A percentile compares a stretch with the other conserved stretches of the same genome.
These are phyloP conservation scores for Puccinia brachypodii DNA, from an alignment of 1,284 basidiomycete species.

Conservation along the genomic window DNA sequence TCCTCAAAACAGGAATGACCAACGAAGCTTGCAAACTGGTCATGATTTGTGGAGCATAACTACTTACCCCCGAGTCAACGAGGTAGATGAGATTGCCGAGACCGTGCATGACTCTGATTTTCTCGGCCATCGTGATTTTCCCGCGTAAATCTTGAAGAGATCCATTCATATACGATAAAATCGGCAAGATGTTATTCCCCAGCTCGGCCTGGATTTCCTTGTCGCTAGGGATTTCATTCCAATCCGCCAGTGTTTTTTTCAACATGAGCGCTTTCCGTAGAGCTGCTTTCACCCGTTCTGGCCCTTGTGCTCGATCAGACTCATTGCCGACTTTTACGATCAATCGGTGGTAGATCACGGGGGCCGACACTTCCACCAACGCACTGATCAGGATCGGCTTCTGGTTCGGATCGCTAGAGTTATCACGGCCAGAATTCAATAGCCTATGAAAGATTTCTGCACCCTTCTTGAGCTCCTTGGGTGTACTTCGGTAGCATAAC, in stretches of 20 bases:
- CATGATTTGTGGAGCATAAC: slow-evolving; percentile 70
- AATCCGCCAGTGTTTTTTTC: slow-evolving; percentile 13
- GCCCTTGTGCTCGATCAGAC: not conserved
- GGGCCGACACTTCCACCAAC: slow-evolving; percentile 15
- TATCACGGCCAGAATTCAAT: slow-evolving; percentile 33
- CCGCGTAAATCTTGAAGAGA: slow-evolving; percentile 41
- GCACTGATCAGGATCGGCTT: not conserved
- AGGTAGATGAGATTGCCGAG: slow-evolving; percentile 39
- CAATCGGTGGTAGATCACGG: slow-evolving; percentile 36
- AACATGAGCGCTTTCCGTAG: slow-evolving; percentile 30
- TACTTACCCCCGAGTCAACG: slow-evolving; percentile 34
- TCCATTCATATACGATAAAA: slow-evolving; percentile 44
- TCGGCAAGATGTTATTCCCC: slow-evolving; percentile 18
- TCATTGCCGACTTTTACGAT: slow-evolving; percentile 28
- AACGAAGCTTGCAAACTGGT: slow-evolving; percentile 91
- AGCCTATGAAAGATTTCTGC: slow-evolving; percentile 21
- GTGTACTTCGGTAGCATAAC: slow-evolving; percentile 20
- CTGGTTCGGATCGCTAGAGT: slow-evolving; percentile 6
- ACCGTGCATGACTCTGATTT: slow-evolving; percentile 39
- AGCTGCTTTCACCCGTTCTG: not conserved
- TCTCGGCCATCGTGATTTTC: slow-evolving; percentile 37
- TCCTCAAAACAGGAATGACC: slow-evolving; percentile 69
- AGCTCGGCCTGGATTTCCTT: slow-evolving; percentile 36
- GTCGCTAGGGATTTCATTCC: slow-evolving; percentile 9
- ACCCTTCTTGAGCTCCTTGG: slow-evolving; percentile 13